Base-by-base conservation (phyloP, 2,329 filamentous ascomycete genomes). In the Pseudogymnoascus sp. region DNA sequence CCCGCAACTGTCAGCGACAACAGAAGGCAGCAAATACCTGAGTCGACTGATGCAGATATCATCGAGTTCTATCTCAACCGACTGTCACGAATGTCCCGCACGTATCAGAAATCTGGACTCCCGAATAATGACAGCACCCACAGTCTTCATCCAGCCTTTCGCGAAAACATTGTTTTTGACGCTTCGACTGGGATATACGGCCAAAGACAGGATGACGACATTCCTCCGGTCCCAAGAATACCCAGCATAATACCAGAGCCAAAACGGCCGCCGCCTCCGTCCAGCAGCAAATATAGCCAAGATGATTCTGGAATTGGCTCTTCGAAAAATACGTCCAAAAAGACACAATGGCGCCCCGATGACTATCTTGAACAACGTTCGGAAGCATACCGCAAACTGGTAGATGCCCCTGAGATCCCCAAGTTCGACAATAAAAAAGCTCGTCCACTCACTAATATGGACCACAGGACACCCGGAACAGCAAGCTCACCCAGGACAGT, bases 371-470 rank as follows among this genome's bases (percentile, higher is more conserved):
- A 20, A 16, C 18, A 61, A 18, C 60, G 43, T 14, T 22, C 60
- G 30, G 41, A 61, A 14, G 57, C 60, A 60, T 61, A 61, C 16
- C 58, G 60, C 18, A 61, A 30, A 16, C 57, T 60, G 4, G 57
- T 60, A 60, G 57, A 57, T 41, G 39, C 12, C 20, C 34, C 60
- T 16, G 57, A 47, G 16, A 22, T 14, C 6, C 11, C 14, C 11
- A 28, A 18, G 41, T 20, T n/a, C 47, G 22, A 34, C n/a, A 8
- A 34, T 5, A 34, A 6, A 9, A 6, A 32, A 32, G 8, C n/a
- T 3, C 28, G 6, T 20, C 28, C 28, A 20, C 47, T 20, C 32
- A 54, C 16, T 54, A 54, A 54, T 16, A 32, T 22, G 28, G 28
- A 14, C 9, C 9, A 12, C 47, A 54, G 47, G 57, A 16, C 25